Evolutionary conservation across 768 basidiomycete genomes (phyloP).

Genomic region (Amanita pallidorosea): DNA sequence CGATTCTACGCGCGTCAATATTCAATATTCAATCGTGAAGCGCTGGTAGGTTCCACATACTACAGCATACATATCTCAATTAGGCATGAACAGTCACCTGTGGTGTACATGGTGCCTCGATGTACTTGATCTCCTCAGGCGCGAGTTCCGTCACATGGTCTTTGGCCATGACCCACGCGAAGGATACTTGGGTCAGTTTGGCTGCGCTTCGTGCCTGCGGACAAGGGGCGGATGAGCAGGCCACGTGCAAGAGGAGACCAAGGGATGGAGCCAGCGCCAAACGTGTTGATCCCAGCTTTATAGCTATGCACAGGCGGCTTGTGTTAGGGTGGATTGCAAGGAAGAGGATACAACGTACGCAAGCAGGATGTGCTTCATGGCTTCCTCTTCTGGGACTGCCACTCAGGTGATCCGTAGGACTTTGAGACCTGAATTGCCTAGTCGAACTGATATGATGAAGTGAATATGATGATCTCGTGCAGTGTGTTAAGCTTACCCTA

Average conservation of each 20-base stretch:
- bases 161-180: conserved; percentile 41
- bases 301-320: conserved; percentile 22
- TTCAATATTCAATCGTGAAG: too few relatives aligned
- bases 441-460: conserved; percentile 22
- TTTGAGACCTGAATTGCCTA: conserved; percentile 46
- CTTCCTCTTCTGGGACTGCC: conserved; percentile 41
- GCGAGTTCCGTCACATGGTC: conserved; percentile 28
- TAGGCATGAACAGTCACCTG: not conserved
- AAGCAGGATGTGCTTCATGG: conserved; percentile 40
- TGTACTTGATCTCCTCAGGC: not conserved
- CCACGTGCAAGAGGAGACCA: not conserved
- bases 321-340: not conserved
- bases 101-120: not conserved
- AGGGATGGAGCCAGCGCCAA: conserved; percentile 40
- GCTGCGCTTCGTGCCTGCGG: conserved; percentile 21
- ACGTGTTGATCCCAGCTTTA: conserved; percentile 54
- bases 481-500: not conserved
- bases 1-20: too few relatives aligned
- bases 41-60: too few relatives aligned
- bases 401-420: conserved; percentile 44
- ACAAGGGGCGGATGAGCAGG: not conserved
- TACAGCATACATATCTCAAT: too few relatives aligned
- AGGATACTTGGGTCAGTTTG: conserved; percentile 25
- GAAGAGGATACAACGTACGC: conserved; percentile 19
- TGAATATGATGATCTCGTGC: not conserved